A percentile compares a stretch with the other conserved stretches of the same genome.
These are phyloP conservation scores for Prunus campanulata DNA, from an alignment of 306 rosid species.

Conservation along the genomic window DNA sequence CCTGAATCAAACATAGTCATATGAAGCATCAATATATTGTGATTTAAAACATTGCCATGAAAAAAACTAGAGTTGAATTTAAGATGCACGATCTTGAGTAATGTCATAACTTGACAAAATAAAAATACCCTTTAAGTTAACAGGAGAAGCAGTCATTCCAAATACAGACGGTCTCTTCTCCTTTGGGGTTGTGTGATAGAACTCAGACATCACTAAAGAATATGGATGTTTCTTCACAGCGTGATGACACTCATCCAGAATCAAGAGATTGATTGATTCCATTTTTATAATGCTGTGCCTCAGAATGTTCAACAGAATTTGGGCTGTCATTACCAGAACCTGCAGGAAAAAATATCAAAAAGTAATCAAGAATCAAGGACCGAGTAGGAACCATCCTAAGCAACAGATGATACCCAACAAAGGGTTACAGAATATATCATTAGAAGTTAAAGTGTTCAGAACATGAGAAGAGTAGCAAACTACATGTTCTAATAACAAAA, in stretches of 20 bases:
- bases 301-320: slow-evolving; percentile 94
- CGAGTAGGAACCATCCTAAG: slow-evolving; percentile 14
- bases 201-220: slow-evolving; percentile 97
- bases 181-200: slow-evolving; percentile 90
- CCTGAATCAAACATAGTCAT: slow-evolving; percentile 59
- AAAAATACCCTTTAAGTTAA: slow-evolving; percentile 80
- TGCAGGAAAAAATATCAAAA: slow-evolving; percentile 41
- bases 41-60: background rate
- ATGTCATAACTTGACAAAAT: background rate
- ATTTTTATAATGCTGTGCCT: slow-evolving; percentile 95
- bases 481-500: slow-evolving; percentile 16
- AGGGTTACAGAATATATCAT: background rate
- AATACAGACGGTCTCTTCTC: slow-evolving; percentile 88
- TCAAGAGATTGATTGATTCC: slow-evolving; percentile 85
- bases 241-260: slow-evolving; percentile 97
- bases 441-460: background rate
- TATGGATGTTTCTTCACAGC: slow-evolving; percentile 99
- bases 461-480: slow-evolving; percentile 3
- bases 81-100: background rate
- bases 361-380: background rate
- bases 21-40: background rate
- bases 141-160: slow-evolving; percentile 99
- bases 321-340: slow-evolving; percentile 99
- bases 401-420: slow-evolving; percentile 1
- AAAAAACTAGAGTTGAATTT: slow-evolving; percentile 2